These are phyloP conservation scores for Fagopyrum esculentum DNA, from an alignment of 148 eudicot species.

Conservation along the genomic window DNA sequence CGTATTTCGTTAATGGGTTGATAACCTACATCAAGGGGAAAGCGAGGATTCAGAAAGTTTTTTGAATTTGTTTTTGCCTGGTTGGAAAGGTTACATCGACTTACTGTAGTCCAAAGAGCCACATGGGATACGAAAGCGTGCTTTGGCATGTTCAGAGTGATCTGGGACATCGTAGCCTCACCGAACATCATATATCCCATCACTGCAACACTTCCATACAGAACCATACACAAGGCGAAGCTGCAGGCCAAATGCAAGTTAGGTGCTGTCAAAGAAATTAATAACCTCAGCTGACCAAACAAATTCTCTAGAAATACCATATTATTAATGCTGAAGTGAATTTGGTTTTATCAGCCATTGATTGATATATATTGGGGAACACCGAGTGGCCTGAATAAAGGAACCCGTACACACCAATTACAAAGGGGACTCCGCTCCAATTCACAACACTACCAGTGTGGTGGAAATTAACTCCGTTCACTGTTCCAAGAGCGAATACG, in stretches of 20 bases:
- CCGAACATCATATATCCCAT: slow-evolving; percentile 92
- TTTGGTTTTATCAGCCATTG: slow-evolving; percentile 85
- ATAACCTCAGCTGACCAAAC: not conserved
- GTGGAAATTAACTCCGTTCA: slow-evolving; percentile 58
- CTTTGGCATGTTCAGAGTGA: slow-evolving; percentile 81
- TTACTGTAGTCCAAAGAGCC: slow-evolving; percentile 86
- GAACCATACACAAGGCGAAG: slow-evolving; percentile 51
- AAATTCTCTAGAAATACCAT: slow-evolving; percentile 27
- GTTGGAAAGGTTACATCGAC: slow-evolving; percentile 15
- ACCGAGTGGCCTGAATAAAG: slow-evolving; percentile 87
- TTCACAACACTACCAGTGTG: slow-evolving; percentile 45
- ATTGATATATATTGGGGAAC: slow-evolving; percentile 89
- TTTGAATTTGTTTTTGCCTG: not conserved
- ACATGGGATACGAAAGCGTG: slow-evolving; percentile 47
- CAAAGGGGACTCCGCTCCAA: slow-evolving; percentile 73
- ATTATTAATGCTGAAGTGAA: slow-evolving; percentile 54
- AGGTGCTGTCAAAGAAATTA: not conserved
- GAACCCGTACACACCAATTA: slow-evolving; percentile 80
- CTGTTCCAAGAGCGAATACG: slow-evolving; percentile 48
- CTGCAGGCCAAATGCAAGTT: slow-evolving; percentile 32
- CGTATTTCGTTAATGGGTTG: slow-evolving; percentile 34
- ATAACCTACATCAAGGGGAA: slow-evolving; percentile 8
- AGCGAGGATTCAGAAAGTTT: not conserved
- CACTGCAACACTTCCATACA: slow-evolving; percentile 75
- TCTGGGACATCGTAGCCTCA: slow-evolving; percentile 58